phyloP scores from a whole-genome alignment of 768 basidiomycete genomes.

The Rhodotorula babjevae region DNA sequence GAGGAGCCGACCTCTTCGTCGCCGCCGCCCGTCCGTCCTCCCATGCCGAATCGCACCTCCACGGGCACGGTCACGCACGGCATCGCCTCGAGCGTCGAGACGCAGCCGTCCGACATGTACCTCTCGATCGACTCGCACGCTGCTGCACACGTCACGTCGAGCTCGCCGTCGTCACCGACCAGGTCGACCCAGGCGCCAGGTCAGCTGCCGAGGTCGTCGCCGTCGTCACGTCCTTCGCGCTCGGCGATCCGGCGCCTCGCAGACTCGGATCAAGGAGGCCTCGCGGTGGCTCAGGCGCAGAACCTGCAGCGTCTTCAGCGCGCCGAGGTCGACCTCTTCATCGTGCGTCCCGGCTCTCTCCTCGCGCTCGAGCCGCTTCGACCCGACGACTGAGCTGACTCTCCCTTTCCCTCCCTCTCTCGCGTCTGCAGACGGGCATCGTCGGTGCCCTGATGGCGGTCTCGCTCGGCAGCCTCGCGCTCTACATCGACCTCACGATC shows the following conservation, averaged over 20 bases:
- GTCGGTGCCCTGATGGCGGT: background rate
- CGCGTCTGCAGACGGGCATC: background rate
- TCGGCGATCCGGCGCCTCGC: background rate
- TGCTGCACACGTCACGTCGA: too few species aligned
- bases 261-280: background rate
- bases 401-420: too few species aligned
- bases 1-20: too few species aligned
- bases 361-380: too few species aligned
- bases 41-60: background rate
- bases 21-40: too few species aligned
- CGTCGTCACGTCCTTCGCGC: background rate
- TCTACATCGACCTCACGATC: background rate
- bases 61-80: background rate
- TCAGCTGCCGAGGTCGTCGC: background rate
- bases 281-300: background rate
- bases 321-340: constrained; percentile 4
- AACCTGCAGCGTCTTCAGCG: constrained; percentile 2
- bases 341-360: background rate
- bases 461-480: background rate
- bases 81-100: too few species aligned
- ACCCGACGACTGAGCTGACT: too few species aligned
- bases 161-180: background rate
- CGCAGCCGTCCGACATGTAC: too few species aligned
- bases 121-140: too few species aligned
- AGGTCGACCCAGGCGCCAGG: background rate